These are phyloP conservation scores for Lasiosphaeria miniovina DNA, from an alignment of 495 filamentous ascomycete genomes.

Conservation along the genomic window DNA sequence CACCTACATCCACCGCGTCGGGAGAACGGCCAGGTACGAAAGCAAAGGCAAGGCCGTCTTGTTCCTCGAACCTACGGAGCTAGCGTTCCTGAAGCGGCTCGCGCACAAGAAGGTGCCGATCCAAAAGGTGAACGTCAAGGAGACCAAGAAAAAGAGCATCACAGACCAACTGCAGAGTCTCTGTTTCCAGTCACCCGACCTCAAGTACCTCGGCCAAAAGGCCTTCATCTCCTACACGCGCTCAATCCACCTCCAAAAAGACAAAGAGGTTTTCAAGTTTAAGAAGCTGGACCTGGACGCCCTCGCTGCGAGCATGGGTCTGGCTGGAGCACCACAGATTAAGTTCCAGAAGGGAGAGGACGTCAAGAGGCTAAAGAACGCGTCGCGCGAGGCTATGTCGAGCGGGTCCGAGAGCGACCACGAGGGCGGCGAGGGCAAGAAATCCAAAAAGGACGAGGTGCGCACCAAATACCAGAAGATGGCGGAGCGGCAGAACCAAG, in stretches of 20 bases:
- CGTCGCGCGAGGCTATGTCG: constrained; percentile 58
- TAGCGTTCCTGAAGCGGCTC: constrained; percentile 75
- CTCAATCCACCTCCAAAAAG: constrained; percentile 81
- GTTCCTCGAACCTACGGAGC: constrained; percentile 90
- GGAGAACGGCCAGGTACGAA: constrained; percentile 91
- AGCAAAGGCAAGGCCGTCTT: constrained; percentile 82
- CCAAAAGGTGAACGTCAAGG: constrained; percentile 74
- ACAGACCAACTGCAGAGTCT: constrained; percentile 81
- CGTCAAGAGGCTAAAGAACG: constrained; percentile 83
- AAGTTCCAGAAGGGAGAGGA: constrained; percentile 87
- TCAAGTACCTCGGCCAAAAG: constrained; percentile 95
- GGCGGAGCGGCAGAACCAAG: constrained; percentile 93
- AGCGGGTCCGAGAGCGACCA: constrained; percentile 46
- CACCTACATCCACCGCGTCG: constrained; percentile 96
- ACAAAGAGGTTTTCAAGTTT: constrained; percentile 87
- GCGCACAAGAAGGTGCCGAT: constrained; percentile 87
- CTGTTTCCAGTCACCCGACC: constrained; percentile 90
- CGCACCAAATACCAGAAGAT: constrained; percentile 94
- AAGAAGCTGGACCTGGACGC: constrained; percentile 78
- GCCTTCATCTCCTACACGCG: constrained; percentile 86
- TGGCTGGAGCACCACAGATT: constrained; percentile 87
- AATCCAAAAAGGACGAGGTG: constrained; percentile 62
- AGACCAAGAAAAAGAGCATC: constrained; percentile 86
- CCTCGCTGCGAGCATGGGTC: constrained; percentile 77
- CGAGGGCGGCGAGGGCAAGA: constrained; percentile 39